Conservation (phyloP, 495 filamentous ascomycete species). For the Podospora australis region DNA sequence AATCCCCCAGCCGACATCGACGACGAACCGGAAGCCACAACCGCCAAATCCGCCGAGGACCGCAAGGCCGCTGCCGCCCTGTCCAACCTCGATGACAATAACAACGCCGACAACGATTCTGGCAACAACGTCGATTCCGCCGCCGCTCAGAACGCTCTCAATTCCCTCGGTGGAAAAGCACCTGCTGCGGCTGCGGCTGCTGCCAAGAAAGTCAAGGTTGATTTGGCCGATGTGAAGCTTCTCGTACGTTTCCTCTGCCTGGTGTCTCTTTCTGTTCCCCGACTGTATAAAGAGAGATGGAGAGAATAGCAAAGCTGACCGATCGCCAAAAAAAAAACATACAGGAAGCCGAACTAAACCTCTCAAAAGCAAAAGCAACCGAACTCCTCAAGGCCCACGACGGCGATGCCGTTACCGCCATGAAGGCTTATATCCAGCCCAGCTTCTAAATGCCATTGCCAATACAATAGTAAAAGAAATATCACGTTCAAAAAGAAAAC, state of each 20-base stretch:
- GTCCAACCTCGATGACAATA: slow-evolving; percentile 59
- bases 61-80: slow-evolving; percentile 87
- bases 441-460: slow-evolving; percentile 1
- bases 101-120: slow-evolving; percentile 49
- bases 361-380: slow-evolving; percentile 73
- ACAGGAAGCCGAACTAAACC: slow-evolving; percentile 72
- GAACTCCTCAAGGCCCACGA: slow-evolving; percentile 76
- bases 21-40: slow-evolving; percentile 53
- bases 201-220: slow-evolving; percentile 46
- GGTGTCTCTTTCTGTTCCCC: too few relatives aligned
- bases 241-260: slow-evolving; percentile 23
- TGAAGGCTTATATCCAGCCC: slow-evolving; percentile 46
- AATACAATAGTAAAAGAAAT: neutral
- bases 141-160: slow-evolving; percentile 79
- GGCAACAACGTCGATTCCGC: slow-evolving; percentile 71
- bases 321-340: too few relatives aligned
- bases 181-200: slow-evolving; percentile 34
- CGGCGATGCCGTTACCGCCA: slow-evolving; percentile 64
- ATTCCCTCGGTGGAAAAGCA: slow-evolving; percentile 45
- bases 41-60: slow-evolving; percentile 70
- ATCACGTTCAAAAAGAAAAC: too few relatives aligned
- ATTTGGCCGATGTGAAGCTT: slow-evolving; percentile 38
- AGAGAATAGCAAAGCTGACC: too few relatives aligned
- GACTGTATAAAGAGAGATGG: too few relatives aligned
- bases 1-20: slow-evolving; percentile 54